phyloP scores from a whole-genome alignment of 352 stramenopile species.

The Globisporangium okanoganense region DNA sequence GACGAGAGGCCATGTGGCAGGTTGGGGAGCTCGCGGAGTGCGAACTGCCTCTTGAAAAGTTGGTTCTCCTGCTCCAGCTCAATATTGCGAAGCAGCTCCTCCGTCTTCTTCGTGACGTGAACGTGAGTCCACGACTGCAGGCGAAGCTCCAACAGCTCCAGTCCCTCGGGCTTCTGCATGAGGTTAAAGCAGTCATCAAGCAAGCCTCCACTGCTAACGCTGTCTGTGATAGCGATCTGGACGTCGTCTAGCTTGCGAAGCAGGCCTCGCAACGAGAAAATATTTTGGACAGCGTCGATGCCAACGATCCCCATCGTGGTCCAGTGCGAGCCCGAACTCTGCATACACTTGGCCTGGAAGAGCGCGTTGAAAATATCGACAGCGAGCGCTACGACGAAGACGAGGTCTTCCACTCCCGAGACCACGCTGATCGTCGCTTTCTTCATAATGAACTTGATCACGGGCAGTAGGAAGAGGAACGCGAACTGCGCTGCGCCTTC shows the following conservation, averaged over 20 bases:
- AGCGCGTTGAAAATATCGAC: conserved; percentile 14
- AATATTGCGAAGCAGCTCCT: not conserved
- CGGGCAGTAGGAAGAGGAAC: conserved; percentile 10
- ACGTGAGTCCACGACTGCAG: conserved; percentile 4
- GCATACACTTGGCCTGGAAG: conserved; percentile 18
- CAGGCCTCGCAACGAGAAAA: conserved; percentile 1
- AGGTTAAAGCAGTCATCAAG: not conserved
- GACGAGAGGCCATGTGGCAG: not conserved
- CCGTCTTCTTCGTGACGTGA: not conserved
- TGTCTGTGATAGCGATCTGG: not conserved
- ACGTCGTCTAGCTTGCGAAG: not conserved
- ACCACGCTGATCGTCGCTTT: not conserved
- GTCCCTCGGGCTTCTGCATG: not conserved
- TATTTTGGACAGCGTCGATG: conserved; percentile 1
- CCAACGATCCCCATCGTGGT: conserved; percentile 17
- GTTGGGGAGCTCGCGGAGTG: not conserved
- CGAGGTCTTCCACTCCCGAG: conserved; percentile 6
- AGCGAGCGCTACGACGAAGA: not conserved
- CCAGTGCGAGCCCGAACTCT: conserved; percentile 13
- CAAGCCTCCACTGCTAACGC: not conserved
- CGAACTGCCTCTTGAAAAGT: not conserved
- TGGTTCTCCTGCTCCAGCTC: not conserved
- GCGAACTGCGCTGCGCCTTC: not conserved
- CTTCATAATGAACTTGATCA: conserved; percentile 11
- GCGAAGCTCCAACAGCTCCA: not conserved